Percentiles rank a stretch among this genome's conserved stretches.
Conservation (phyloP, 352 stramenopile genomes). For the Pythium myriotylum region DNA sequence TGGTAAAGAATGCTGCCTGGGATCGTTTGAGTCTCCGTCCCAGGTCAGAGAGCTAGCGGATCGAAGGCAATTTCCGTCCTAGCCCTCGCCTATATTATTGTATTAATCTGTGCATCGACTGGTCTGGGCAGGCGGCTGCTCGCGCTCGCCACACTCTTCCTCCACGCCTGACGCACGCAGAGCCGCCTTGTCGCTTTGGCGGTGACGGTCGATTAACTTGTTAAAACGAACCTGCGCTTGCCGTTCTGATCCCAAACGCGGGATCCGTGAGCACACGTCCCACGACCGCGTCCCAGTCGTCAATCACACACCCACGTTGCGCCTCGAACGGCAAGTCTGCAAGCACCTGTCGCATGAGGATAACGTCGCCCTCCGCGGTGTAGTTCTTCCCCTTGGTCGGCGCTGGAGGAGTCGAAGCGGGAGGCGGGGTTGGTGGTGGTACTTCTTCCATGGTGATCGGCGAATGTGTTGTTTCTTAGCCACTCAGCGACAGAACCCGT, state of each 20-base stretch:
- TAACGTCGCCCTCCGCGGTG: not conserved
- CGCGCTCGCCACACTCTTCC: not conserved
- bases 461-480: too few relatives aligned
- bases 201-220: constrained; percentile 1
- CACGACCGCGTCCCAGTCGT: not conserved
- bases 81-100: too few relatives aligned
- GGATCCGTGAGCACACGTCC: not conserved
- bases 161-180: not conserved
- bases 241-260: not conserved
- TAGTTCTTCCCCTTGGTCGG: not conserved
- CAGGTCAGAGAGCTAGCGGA: too few relatives aligned
- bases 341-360: not conserved
- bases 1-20: too few relatives aligned
- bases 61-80: too few relatives aligned
- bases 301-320: not conserved
- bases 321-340: not conserved
- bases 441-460: too few relatives aligned
- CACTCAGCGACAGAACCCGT: too few relatives aligned
- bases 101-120: too few relatives aligned
- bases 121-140: not conserved
- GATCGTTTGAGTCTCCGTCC: too few relatives aligned
- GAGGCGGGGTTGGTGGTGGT: too few relatives aligned
- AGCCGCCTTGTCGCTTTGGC: not conserved
- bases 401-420: too few relatives aligned
- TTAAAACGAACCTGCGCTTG: not conserved